Evolutionary conservation across 345 rosid genomes (phyloP).

Genomic region (Euphorbia lathyris): DNA sequence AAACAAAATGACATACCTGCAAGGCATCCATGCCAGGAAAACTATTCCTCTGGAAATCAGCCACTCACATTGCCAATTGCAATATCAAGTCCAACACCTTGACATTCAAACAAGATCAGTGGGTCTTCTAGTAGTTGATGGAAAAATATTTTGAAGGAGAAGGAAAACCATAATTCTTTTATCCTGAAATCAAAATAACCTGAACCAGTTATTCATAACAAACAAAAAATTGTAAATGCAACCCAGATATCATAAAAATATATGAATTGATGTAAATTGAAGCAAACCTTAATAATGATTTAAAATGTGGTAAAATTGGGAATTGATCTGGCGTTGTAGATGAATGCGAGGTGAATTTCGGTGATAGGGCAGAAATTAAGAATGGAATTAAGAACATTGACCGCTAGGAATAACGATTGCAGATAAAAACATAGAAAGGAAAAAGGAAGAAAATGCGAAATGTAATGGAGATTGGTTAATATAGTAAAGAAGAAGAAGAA

Average conservation of each 20-base stretch:
- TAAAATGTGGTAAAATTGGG: neutral
- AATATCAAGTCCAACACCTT: neutral
- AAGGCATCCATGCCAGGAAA: neutral
- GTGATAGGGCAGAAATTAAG: neutral
- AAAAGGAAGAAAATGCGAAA: too few relatives aligned
- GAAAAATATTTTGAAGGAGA: neutral
- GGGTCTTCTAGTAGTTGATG: neutral
- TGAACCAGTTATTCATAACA: neutral
- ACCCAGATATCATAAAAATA: neutral
- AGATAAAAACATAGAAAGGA: neutral
- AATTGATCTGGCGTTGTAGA: neutral
- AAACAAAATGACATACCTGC: neutral
- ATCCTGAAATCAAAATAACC: slow-evolving; percentile 1
- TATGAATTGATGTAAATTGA: neutral
- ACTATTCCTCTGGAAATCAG: slow-evolving; percentile 1
- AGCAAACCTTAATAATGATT: neutral
- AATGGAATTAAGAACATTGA: neutral
- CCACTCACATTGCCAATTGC: slow-evolving; percentile 9
- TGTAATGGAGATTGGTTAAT: too few relatives aligned
- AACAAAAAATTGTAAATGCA: neutral
- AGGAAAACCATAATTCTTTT: neutral
- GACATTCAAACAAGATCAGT: neutral
- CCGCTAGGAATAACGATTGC: neutral
- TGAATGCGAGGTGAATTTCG: neutral
- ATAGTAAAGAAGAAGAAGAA: neutral